Base-by-base conservation (phyloP, 1,139 yeast genomes). In the Diutina sp. region DNA sequence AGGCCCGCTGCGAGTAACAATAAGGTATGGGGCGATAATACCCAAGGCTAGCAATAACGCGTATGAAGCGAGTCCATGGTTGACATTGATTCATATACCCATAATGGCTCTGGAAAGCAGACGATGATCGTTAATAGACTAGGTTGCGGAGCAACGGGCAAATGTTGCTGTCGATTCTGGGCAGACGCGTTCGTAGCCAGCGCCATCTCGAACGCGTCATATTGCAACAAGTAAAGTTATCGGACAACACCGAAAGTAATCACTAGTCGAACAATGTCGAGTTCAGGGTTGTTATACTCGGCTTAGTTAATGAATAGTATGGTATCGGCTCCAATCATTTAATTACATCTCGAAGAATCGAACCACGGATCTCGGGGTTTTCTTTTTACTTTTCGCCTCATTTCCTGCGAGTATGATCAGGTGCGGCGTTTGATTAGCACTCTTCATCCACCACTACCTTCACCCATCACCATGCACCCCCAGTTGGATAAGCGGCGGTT, bases 401-500 rank as follows among this genome's bases (percentile, higher is more conserved):
- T 9, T 9, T 32, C 11, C 35, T 32, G 35, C 35, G 35, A 32
- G 11, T 35, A n/a, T 35, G n/a, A 35, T 35, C 35, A 35, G 6
- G n/a, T 35, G 41, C 41, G 41, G 41, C 41, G 41, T 35, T 35
- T 35, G 41, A 35, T 6, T 12, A 11, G n/a, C 41, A 11, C 16
- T 11, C 41, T n/a, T n/a, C 41, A 35, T 35, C 41, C 41, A 35
- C 46, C 21, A 45, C 46, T 18, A 45, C 8, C 12, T 21, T 6
- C 4, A 9, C 9, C 46, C 46, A 3, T 16, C 9, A 32, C 52
- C 12, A 76, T 76, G 80, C 80, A 76, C 60, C 80, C 80, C 21
- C 80, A 76, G 61, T 68, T 76, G 61, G 80, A 76, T 64, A 72
- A 69, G 60, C 70, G 69, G 60, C 67, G 80, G 61, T 76, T 76